Conservation (phyloP, 2,329 filamentous ascomycete species). For the Ceratocystis diversiconidia region DNA sequence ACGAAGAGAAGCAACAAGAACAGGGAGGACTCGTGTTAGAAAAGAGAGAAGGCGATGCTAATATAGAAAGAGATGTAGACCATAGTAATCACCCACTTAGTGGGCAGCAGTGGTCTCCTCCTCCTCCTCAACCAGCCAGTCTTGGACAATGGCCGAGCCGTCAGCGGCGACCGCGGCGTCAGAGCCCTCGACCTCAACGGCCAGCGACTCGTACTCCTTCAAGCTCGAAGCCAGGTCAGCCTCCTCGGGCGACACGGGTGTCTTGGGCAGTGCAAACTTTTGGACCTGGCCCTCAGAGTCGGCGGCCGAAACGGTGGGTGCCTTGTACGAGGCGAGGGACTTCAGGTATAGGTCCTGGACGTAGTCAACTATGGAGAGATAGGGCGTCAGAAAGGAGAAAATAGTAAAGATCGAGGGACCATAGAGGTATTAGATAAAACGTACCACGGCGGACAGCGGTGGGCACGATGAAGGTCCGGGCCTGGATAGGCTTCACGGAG, state of each 20-base stretch:
- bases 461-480: conserved; percentile 45
- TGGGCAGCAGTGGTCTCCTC: conserved; percentile 40
- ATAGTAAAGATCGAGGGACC: conserved; percentile 14
- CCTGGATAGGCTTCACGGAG: conserved; percentile 35
- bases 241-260: conserved; percentile 85
- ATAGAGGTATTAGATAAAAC: conserved; percentile 23
- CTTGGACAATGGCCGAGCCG: conserved; percentile 41
- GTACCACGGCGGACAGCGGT: conserved; percentile 49
- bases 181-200: conserved; percentile 87
- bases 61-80: conserved; percentile 7
- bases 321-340: conserved; percentile 93
- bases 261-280: conserved; percentile 65
- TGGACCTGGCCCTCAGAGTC: conserved; percentile 86
- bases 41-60: conserved; percentile 8
- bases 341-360: conserved; percentile 96
- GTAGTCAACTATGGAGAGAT: conserved; percentile 58
- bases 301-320: conserved; percentile 63
- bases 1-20: neutral
- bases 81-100: neutral
- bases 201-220: conserved; percentile 86
- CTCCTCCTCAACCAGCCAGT: conserved; percentile 77
- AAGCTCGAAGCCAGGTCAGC: conserved; percentile 80
- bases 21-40: neutral
- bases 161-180: conserved; percentile 46
- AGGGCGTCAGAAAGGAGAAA: neutral